Conservation (phyloP, 1,139 yeast genomes). For the Nakaseomyces uthaithaninus region DNA sequence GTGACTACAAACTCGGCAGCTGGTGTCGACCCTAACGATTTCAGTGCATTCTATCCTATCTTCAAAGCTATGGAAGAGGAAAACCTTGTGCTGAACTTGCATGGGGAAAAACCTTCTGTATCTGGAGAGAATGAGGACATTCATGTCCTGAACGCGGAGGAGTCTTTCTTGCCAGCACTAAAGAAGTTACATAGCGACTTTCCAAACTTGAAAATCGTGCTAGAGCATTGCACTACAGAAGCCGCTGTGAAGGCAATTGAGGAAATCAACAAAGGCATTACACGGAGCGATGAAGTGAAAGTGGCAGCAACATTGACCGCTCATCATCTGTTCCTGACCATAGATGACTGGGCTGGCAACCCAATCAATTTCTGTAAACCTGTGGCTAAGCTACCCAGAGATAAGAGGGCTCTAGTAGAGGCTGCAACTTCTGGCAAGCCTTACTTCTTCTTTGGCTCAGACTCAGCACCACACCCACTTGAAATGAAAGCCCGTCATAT, state of each 20-base stretch:
- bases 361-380: slow-evolving; percentile 95
- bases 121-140: slow-evolving; percentile 41
- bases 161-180: slow-evolving; percentile 85
- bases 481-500: slow-evolving; percentile 64
- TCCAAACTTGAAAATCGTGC: slow-evolving; percentile 77
- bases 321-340: slow-evolving; percentile 80
- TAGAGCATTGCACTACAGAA: slow-evolving; percentile 91
- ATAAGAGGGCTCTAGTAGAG: slow-evolving; percentile 64
- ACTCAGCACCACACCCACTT: slow-evolving; percentile 93
- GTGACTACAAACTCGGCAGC: slow-evolving; percentile 90
- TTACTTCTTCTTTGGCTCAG: slow-evolving; percentile 93
- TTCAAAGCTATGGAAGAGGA: slow-evolving; percentile 80
- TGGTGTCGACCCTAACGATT: slow-evolving; percentile 93
- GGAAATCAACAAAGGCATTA: slow-evolving; percentile 51
- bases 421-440: slow-evolving; percentile 93
- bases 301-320: slow-evolving; percentile 96
- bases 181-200: slow-evolving; percentile 68
- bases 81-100: slow-evolving; percentile 71
- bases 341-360: slow-evolving; percentile 96
- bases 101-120: slow-evolving; percentile 87
- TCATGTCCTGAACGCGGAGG: slow-evolving; percentile 90
- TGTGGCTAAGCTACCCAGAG: slow-evolving; percentile 87
- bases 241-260: slow-evolving; percentile 77
- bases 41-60: slow-evolving; percentile 77
- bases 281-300: slow-evolving; percentile 35